Evolutionary conservation across 2,329 filamentous ascomycete genomes (phyloP).

Genomic region (Microcyclospora pomicola): DNA sequence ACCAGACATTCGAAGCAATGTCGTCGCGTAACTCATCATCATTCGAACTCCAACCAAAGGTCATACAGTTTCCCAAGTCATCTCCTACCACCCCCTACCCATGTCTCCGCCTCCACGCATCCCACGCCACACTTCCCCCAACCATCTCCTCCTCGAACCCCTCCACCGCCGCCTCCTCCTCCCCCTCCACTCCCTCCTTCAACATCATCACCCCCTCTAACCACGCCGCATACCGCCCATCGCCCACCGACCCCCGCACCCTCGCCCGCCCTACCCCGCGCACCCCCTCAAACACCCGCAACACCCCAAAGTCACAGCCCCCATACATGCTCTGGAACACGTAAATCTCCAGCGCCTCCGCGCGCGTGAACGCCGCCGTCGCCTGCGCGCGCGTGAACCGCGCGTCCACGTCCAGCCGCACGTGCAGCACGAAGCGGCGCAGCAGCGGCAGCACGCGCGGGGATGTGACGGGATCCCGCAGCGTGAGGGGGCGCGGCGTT

Average conservation of each 20-base stretch:
- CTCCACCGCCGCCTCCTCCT: slow-evolving; percentile 6
- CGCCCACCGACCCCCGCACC: slow-evolving; percentile 30
- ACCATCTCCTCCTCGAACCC: slow-evolving; percentile 10
- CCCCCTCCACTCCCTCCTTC: slow-evolving; percentile 8
- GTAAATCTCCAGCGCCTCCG: slow-evolving; percentile 35
- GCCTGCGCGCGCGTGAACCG: slow-evolving; percentile 29
- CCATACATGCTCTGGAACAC: slow-evolving; percentile 35
- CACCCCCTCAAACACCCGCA: slow-evolving; percentile 33
- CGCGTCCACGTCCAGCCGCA: slow-evolving; percentile 38
- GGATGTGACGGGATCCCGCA: slow-evolving; percentile 22
- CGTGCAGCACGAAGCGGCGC: slow-evolving; percentile 29
- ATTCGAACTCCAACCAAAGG: too few relatives aligned
- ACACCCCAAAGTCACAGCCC: slow-evolving; percentile 28
- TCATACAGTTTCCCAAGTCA: too few relatives aligned
- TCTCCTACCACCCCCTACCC: too few relatives aligned
- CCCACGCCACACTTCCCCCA: slow-evolving; percentile 8
- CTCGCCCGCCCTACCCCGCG: slow-evolving; percentile 24
- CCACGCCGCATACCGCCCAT: slow-evolving; percentile 28
- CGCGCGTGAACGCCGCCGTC: slow-evolving; percentile 30
- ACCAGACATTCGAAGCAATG: too few relatives aligned
- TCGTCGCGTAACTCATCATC: too few relatives aligned
- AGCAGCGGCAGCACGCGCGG: slow-evolving; percentile 24
- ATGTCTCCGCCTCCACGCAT: slow-evolving; percentile 6
- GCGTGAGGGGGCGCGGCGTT: slow-evolving; percentile 11
- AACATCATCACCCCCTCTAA: slow-evolving; percentile 34